Evolutionary conservation across 345 rosid genomes (phyloP).

Genomic region (Streptanthus diversifolius): DNA sequence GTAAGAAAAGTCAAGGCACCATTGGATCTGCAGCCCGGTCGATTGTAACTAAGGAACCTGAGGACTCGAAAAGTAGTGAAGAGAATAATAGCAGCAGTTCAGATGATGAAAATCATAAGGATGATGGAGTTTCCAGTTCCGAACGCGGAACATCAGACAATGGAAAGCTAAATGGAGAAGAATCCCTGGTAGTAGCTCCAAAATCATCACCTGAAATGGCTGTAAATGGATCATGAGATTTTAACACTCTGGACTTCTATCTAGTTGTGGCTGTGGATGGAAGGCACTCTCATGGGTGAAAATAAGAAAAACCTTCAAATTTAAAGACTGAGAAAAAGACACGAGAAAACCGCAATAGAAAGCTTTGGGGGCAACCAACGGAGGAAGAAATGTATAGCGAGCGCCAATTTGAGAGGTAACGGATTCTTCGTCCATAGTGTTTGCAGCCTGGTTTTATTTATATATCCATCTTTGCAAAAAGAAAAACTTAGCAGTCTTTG

Average conservation of each 20-base stretch:
- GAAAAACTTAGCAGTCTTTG: conserved; percentile 25
- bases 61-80: conserved; percentile 37
- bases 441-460: conserved; percentile 3
- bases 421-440: conserved; percentile 26
- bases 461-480: conserved; percentile 15
- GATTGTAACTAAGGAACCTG: conserved; percentile 26
- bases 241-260: conserved; percentile 22
- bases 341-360: conserved; percentile 22
- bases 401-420: conserved; percentile 31
- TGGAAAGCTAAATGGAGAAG: conserved; percentile 51
- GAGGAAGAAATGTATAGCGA: conserved; percentile 32
- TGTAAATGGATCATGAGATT: conserved; percentile 77
- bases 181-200: conserved; percentile 54
- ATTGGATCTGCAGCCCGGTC: conserved; percentile 19
- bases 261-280: conserved; percentile 22
- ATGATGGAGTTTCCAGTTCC: conserved; percentile 53
- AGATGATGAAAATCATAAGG: conserved; percentile 57
- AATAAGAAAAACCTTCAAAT: conserved; percentile 1
- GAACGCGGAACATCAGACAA: conserved; percentile 46
- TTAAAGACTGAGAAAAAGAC: conserved; percentile 20
- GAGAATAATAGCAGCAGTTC: conserved; percentile 36
- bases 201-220: conserved; percentile 89
- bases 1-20: conserved; percentile 49
- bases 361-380: conserved; percentile 14
- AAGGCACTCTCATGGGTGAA: conserved; percentile 27